phyloP scores from a whole-genome alignment of 2,329 filamentous ascomycete species.

The Diaporthe nobilis region DNA sequence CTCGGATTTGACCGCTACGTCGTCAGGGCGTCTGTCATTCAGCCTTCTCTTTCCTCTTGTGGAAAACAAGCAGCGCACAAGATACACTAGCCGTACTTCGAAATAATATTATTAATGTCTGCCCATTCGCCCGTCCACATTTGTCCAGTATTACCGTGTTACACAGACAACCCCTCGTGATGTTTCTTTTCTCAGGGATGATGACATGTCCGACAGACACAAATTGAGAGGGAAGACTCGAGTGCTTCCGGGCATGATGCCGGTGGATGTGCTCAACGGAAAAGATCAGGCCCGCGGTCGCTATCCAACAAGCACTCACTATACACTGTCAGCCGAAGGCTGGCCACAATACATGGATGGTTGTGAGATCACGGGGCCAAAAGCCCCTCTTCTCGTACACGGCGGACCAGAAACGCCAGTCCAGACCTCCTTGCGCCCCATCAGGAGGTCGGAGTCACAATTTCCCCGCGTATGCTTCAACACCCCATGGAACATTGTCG shows the following conservation, averaged over 20 bases:
- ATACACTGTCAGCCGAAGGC: not conserved
- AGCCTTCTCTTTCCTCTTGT: not conserved
- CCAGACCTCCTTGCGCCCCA: not conserved
- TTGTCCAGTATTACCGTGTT: not conserved
- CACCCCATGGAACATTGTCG: not conserved
- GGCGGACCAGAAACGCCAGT: not conserved
- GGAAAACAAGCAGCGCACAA: not conserved
- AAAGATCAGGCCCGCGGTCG: not conserved
- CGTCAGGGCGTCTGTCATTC: not conserved
- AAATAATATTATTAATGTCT: not conserved
- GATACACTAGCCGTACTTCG: not conserved
- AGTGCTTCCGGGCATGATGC: not conserved
- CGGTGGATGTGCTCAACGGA: not conserved
- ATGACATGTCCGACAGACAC: not conserved
- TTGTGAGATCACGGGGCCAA: not conserved
- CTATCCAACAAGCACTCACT: not conserved
- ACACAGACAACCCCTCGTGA: not conserved
- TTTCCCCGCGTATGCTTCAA: not conserved
- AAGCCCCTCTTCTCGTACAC: not conserved
- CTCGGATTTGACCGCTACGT: not conserved
- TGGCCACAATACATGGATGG: not conserved
- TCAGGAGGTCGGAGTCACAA: not conserved
- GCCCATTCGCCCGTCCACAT: not conserved
- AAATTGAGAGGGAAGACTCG: not conserved
- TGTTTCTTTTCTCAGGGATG: not conserved